A percentile compares a stretch with the other conserved stretches of the same genome.
phyloP scores from a whole-genome alignment of 2,329 filamentous ascomycete genomes.

The Claviceps lovelessii region DNA sequence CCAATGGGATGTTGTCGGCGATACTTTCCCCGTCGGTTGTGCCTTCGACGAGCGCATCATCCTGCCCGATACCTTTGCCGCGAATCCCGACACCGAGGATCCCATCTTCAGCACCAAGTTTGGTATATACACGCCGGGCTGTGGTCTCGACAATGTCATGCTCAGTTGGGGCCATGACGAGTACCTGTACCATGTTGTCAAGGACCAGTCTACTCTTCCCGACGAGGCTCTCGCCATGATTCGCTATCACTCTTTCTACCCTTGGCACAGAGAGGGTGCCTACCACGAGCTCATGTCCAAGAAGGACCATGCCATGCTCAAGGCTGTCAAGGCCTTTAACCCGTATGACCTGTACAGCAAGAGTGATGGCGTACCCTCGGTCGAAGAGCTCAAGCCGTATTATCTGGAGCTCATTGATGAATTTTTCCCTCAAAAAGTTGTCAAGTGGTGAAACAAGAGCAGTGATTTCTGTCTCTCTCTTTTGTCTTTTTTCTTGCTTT shows the following conservation, averaged over 20 bases:
- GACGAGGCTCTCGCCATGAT: slow-evolving; percentile 83
- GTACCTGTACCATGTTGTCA: slow-evolving; percentile 75
- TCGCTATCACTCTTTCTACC: slow-evolving; percentile 83
- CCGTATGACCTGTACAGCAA: slow-evolving; percentile 89
- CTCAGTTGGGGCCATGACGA: slow-evolving; percentile 83
- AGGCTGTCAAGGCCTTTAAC: slow-evolving; percentile 74
- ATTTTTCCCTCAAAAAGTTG: slow-evolving; percentile 25
- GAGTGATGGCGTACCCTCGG: slow-evolving; percentile 64
- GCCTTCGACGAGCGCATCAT: slow-evolving; percentile 64
- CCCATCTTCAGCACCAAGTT: slow-evolving; percentile 59
- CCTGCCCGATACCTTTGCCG: slow-evolving; percentile 61
- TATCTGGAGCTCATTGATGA: slow-evolving; percentile 29
- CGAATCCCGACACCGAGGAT: slow-evolving; percentile 61
- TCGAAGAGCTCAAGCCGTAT: slow-evolving; percentile 56
- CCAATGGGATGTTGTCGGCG: slow-evolving; percentile 88
- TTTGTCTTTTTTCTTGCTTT: not conserved
- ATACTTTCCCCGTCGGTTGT: slow-evolving; percentile 69
- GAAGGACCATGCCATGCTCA: slow-evolving; percentile 65
- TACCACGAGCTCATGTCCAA: slow-evolving; percentile 74
- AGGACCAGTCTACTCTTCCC: slow-evolving; percentile 66
- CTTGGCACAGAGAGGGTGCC: slow-evolving; percentile 72
- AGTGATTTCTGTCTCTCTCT: not conserved
- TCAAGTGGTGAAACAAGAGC: slow-evolving; percentile 22
- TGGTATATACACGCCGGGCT: slow-evolving; percentile 68
- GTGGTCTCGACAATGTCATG: slow-evolving; percentile 78